Evolutionary conservation across 192 early-diverging fungal genomes (phyloP).

Genomic region (Chytriomyces sp.): DNA sequence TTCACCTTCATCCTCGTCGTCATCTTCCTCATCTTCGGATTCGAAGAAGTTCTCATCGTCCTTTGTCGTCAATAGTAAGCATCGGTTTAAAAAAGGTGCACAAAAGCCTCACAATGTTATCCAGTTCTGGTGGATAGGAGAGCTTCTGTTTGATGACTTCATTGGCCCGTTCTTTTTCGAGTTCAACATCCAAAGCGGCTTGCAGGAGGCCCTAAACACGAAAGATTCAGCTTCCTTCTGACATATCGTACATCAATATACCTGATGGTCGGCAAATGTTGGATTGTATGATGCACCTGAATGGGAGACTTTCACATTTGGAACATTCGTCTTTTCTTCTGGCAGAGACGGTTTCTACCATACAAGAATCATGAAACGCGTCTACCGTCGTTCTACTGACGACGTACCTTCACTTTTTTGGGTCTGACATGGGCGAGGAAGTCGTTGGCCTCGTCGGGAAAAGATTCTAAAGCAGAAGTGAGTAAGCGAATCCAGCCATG

Average conservation of each 20-base stretch:
- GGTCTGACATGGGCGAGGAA: slow-evolving; percentile 46
- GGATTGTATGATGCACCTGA: slow-evolving; percentile 94
- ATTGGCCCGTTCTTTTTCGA: slow-evolving; percentile 35
- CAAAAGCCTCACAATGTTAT: slow-evolving; percentile 34
- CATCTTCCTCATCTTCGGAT: slow-evolving; percentile 43
- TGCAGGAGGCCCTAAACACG: slow-evolving; percentile 35
- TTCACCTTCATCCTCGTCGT: slow-evolving; percentile 26
- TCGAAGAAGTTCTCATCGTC: slow-evolving; percentile 51
- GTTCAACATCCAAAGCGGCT: slow-evolving; percentile 50
- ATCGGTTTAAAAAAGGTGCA: neutral
- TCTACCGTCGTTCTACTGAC: neutral
- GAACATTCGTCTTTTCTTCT: slow-evolving; percentile 37
- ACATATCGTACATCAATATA: neutral
- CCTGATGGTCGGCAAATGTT: slow-evolving; percentile 75
- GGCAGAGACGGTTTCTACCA: slow-evolving; percentile 48
- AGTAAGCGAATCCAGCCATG: neutral
- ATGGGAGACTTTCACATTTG: slow-evolving; percentile 75
- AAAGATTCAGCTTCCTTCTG: neutral
- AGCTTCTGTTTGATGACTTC: slow-evolving; percentile 40
- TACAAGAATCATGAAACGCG: neutral
- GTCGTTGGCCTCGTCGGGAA: slow-evolving; percentile 36
- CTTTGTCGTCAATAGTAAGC: neutral
- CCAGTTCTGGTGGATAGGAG: slow-evolving; percentile 52
- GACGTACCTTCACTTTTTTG: slow-evolving; percentile 47
- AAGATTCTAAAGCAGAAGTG: neutral